These are phyloP conservation scores for Chaetomium sp. DNA, from an alignment of 2,329 filamentous ascomycete genomes.

Conservation along the genomic window DNA sequence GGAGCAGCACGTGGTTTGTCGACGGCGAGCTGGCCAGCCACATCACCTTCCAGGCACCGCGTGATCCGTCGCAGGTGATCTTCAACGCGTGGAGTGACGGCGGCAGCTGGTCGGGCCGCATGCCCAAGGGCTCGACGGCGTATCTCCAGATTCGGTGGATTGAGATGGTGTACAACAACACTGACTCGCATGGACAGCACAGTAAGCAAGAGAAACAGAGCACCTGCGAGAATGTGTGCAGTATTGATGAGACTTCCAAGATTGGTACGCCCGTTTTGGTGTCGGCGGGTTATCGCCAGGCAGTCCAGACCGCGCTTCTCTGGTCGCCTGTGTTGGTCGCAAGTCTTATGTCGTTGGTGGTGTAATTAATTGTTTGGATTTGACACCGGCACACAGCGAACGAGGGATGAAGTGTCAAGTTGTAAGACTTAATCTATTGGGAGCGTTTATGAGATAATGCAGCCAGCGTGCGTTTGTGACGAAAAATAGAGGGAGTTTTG, in stretches of 20 bases:
- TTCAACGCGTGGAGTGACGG: slow-evolving; percentile 50
- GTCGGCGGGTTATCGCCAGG: slow-evolving; percentile 10
- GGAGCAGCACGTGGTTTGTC: slow-evolving; percentile 43
- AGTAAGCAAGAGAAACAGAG: slow-evolving; percentile 3
- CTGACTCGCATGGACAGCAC: slow-evolving; percentile 22
- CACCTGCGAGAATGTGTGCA: slow-evolving; percentile 32
- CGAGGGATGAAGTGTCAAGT: not conserved
- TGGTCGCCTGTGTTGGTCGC: not conserved
- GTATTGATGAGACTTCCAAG: slow-evolving; percentile 33
- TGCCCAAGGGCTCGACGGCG: slow-evolving; percentile 35
- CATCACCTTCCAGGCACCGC: slow-evolving; percentile 44
- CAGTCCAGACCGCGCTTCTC: not conserved
- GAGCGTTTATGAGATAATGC: too few relatives aligned
- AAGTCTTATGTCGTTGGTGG: not conserved
- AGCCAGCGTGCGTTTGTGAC: too few relatives aligned
- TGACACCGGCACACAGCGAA: not conserved
- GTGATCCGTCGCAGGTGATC: slow-evolving; percentile 39
- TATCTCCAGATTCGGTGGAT: slow-evolving; percentile 48
- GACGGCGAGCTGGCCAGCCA: slow-evolving; percentile 38
- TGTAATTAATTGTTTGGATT: not conserved
- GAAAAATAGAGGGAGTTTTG: too few relatives aligned
- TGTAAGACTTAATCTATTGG: too few relatives aligned
- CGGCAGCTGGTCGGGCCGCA: slow-evolving; percentile 44
- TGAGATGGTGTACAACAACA: slow-evolving; percentile 41
- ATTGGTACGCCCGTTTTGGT: slow-evolving; percentile 33